Conservation (phyloP, 2,329 filamentous ascomycete genomes). For the Botrytis fragariae region DNA sequence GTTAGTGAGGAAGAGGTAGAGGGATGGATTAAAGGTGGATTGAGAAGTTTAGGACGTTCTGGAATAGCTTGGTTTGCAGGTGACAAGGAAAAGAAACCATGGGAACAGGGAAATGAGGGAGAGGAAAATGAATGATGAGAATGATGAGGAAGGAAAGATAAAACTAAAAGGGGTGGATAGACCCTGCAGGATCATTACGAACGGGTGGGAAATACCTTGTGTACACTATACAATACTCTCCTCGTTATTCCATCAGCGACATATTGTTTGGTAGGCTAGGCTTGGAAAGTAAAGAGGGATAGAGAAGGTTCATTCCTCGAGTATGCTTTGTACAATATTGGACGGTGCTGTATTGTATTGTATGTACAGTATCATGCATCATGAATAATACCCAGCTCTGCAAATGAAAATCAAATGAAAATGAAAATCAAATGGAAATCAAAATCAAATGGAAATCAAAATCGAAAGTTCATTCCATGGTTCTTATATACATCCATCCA, state of each 20-base stretch:
- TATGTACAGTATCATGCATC: neutral
- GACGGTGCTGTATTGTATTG: neutral
- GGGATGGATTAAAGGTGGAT: conserved; percentile 62
- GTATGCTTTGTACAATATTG: neutral
- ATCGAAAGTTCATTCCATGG: too few species aligned
- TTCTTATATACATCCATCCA: too few species aligned
- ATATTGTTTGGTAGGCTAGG: neutral
- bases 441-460: too few species aligned
- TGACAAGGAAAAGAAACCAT: conserved; percentile 18
- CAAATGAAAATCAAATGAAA: too few species aligned
- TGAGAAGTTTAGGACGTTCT: conserved; percentile 48
- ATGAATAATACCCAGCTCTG: neutral
- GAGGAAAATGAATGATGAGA: conserved; percentile 22
- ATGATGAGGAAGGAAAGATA: neutral
- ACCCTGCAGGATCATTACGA: neutral
- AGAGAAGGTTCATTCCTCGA: too few species aligned
- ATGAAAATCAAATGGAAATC: too few species aligned
- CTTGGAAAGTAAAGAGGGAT: neutral
- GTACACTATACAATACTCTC: neutral
- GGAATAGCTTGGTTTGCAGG: conserved; percentile 29
- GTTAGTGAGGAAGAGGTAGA: conserved; percentile 67
- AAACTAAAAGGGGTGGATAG: neutral
- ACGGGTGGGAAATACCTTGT: neutral
- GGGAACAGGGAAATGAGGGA: conserved; percentile 11
- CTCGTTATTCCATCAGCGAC: neutral